These are phyloP conservation scores for Sutorius eximius DNA, from an alignment of 1,284 basidiomycete species.

Conservation along the genomic window DNA sequence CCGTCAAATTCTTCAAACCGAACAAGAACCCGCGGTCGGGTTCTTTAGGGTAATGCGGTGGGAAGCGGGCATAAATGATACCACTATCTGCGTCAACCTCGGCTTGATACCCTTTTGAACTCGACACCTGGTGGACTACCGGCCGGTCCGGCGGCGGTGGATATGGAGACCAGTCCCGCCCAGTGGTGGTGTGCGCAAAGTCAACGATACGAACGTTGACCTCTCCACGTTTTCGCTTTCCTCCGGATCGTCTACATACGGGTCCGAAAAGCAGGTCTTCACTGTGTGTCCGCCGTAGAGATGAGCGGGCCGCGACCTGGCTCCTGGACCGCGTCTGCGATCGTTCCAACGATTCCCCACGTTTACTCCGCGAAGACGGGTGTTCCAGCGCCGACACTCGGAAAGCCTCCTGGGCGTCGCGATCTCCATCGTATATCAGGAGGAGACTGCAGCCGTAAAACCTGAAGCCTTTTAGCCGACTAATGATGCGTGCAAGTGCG, in stretches of 20 bases:
- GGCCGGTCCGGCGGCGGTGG: slow-evolving; percentile 44
- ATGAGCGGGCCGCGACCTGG: slow-evolving; percentile 39
- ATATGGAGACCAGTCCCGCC: slow-evolving; percentile 82
- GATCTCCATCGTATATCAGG: slow-evolving; percentile 97
- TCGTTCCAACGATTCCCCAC: slow-evolving; percentile 76
- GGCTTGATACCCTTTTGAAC: slow-evolving; percentile 78
- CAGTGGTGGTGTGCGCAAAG: slow-evolving; percentile 98
- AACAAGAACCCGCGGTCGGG: slow-evolving; percentile 95
- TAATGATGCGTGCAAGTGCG: slow-evolving; percentile 88
- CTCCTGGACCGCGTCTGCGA: slow-evolving; percentile 38
- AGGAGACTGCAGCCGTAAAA: slow-evolving; percentile 98
- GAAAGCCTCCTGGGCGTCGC: slow-evolving; percentile 79
- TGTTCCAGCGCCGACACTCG: slow-evolving; percentile 60
- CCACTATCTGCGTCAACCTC: slow-evolving; percentile 79
- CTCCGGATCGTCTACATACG: slow-evolving; percentile 56
- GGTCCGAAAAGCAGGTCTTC: slow-evolving; percentile 72
- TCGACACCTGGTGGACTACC: slow-evolving; percentile 47
- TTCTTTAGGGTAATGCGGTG: slow-evolving; percentile 84
- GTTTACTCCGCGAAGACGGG: slow-evolving; percentile 68
- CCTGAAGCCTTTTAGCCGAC: slow-evolving; percentile 86
- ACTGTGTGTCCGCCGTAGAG: slow-evolving; percentile 69
- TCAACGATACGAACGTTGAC: slow-evolving; percentile 96
- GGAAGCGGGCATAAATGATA: slow-evolving; percentile 83
- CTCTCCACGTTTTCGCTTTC: slow-evolving; percentile 79
- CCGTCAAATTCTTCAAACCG: slow-evolving; percentile 82